phyloP scores from a whole-genome alignment of 129 eudicot genomes.

The Artemisia argyi region DNA sequence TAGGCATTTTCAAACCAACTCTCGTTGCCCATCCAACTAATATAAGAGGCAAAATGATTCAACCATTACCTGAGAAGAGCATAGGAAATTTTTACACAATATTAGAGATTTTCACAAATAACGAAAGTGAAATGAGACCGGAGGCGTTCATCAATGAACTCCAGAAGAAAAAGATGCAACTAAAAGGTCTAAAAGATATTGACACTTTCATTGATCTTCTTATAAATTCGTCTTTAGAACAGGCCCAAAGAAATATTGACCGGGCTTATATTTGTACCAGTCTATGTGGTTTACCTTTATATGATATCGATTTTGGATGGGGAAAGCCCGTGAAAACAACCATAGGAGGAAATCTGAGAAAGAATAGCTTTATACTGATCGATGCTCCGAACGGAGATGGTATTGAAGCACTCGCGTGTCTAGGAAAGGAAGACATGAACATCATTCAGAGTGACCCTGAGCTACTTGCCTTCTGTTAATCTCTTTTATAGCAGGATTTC shows the following conservation, averaged over 20 bases:
- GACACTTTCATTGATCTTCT: not conserved
- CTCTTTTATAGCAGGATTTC: too few relatives aligned
- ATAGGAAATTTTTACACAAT: not conserved
- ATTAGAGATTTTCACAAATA: not conserved
- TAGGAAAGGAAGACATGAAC: not conserved
- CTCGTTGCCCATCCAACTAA: not conserved
- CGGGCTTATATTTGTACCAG: too few relatives aligned
- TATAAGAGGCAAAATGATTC: not conserved
- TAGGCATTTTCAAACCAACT: not conserved
- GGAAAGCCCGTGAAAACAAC: too few relatives aligned
- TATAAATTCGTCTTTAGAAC: too few relatives aligned
- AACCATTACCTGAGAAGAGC: not conserved
- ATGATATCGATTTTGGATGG: too few relatives aligned
- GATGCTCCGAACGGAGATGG: too few relatives aligned
- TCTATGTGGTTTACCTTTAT: too few relatives aligned
- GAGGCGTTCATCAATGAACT: not conserved
- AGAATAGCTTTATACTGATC: too few relatives aligned
- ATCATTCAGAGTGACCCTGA: not conserved
- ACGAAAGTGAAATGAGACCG: slow-evolving; percentile 7
- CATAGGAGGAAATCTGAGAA: too few relatives aligned
- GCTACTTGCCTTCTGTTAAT: slow-evolving; percentile 1
- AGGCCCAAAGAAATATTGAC: too few relatives aligned
- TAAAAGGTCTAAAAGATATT: not conserved
- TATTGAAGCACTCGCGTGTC: not conserved
- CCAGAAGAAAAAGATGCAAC: not conserved